Percentiles rank a stretch among this genome's conserved stretches.
phyloP scores from a whole-genome alignment of 495 filamentous ascomycete species.

The Xylaria scruposa region DNA sequence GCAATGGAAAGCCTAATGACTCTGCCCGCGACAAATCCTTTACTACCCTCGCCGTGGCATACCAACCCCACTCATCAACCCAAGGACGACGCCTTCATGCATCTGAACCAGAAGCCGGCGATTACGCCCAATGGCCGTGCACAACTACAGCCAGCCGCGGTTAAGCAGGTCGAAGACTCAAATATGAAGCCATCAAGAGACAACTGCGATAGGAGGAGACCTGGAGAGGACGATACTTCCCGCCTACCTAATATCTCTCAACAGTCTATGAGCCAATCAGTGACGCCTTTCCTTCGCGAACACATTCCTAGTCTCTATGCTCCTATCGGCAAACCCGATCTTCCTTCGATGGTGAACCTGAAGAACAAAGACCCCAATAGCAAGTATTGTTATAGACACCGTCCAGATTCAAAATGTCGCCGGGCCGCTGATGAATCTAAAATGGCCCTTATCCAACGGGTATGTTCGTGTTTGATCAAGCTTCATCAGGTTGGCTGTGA shows the following conservation, averaged over 20 bases:
- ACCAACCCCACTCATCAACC: not conserved
- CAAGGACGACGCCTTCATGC: constrained; percentile 9
- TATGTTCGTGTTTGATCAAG: constrained; percentile 47
- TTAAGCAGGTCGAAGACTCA: constrained; percentile 26
- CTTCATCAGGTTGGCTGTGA: not conserved
- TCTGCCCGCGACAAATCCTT: constrained; percentile 8
- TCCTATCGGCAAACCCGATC: constrained; percentile 60
- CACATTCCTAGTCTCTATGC: constrained; percentile 88
- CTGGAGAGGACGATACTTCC: constrained; percentile 49
- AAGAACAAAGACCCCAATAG: constrained; percentile 70
- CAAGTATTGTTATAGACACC: constrained; percentile 94
- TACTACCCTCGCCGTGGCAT: constrained; percentile 3
- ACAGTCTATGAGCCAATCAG: constrained; percentile 58
- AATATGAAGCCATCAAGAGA: constrained; percentile 42
- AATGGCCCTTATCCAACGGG: constrained; percentile 91
- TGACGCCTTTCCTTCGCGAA: constrained; percentile 83
- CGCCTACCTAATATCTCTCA: constrained; percentile 53
- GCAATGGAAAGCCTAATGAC: constrained; percentile 26
- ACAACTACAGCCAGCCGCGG: not conserved
- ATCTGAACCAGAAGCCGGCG: constrained; percentile 24
- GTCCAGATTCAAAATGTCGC: constrained; percentile 91
- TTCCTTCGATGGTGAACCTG: constrained; percentile 46
- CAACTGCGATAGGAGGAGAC: constrained; percentile 49
- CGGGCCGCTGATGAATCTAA: constrained; percentile 91
- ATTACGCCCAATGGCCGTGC: not conserved